These are phyloP conservation scores for Endocladia muricata DNA, from an alignment of 31 red algal genomes.

Conservation along the genomic window DNA sequence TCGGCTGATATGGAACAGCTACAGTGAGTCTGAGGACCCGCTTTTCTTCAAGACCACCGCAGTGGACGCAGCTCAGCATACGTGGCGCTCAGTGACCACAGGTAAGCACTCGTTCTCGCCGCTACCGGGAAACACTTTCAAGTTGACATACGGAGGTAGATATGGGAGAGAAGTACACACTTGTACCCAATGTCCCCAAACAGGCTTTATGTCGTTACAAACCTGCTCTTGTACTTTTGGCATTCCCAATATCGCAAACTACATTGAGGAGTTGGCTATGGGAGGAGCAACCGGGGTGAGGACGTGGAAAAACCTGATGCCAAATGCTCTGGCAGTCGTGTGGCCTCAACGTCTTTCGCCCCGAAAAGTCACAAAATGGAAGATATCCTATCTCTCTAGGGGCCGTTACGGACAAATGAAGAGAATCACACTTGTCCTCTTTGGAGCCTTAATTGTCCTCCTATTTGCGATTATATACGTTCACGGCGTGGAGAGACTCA, in stretches of 20 bases:
- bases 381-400: conserved; percentile 74
- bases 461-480: conserved; percentile 37
- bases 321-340: conserved; percentile 79
- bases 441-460: conserved; percentile 34
- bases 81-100: neutral
- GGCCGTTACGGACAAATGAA: conserved; percentile 79
- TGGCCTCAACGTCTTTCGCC: conserved; percentile 53
- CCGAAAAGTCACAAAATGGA: conserved; percentile 52
- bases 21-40: conserved; percentile 38
- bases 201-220: conserved; percentile 61
- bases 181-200: conserved; percentile 88
- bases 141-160: conserved; percentile 67
- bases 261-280: conserved; percentile 81
- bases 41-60: conserved; percentile 76
- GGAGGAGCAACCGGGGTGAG: conserved; percentile 63
- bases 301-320: conserved; percentile 92
- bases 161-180: conserved; percentile 52
- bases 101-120: conserved; percentile 35
- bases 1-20: conserved; percentile 65
- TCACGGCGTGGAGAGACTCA: conserved; percentile 15
- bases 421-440: conserved; percentile 69
- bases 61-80: conserved; percentile 18
- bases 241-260: conserved; percentile 82
- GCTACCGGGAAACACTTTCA: conserved; percentile 76
- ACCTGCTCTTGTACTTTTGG: conserved; percentile 87